Evolutionary conservation across 768 basidiomycete species (phyloP), one percentile per base, ranked within the genome.

Genomic region (Lentinula edodes): DNA sequence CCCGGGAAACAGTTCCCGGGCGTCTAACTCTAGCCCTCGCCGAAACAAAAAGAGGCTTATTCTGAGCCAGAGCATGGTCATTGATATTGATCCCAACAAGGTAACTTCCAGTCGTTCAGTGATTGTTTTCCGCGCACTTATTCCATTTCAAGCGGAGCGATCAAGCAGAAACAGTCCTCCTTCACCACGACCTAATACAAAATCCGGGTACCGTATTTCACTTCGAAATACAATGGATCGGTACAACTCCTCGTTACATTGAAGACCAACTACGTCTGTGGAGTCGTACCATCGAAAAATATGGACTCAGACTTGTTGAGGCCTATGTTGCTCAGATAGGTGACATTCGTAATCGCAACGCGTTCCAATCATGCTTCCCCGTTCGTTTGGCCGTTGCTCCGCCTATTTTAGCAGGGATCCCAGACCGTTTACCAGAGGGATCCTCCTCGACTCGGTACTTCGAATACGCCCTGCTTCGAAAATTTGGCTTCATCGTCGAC

Each of bases 161-260:
- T 71, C 89, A 93, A 67, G 91, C 93, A 0, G 95, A 97, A 73
- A 83, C 87, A 2, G 90, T 92, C 16, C 82, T 95, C 35, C 78
- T 98, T 28, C 95, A 98, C 70, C 87, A 95, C 72, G 97, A 98
- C 73, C 85, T 97, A 61, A 90, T 96, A 57, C 96, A 98, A 72
- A 98, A 98, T 68, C 91, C 93, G 0, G 84, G 80, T n/a, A 96
- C 90, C 34, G 92, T 91, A 62, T 97, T 97, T 75, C 96, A 98
- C 72, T 95, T 98, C 67, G 95, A 99, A 73, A 79, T 99, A 34
- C 92, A 96, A 63, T 99, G 97, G 96, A 89, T 98, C 43, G 95
- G 93, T 2, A 90, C 95, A 1, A 95, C 94, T 0, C 93, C 95
- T 23, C 85, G 91, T 20, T 89, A 88, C 64, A 90, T 98, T 56